phyloP scores from a whole-genome alignment of 768 basidiomycete genomes.

The Crassisporium funariophilum region DNA sequence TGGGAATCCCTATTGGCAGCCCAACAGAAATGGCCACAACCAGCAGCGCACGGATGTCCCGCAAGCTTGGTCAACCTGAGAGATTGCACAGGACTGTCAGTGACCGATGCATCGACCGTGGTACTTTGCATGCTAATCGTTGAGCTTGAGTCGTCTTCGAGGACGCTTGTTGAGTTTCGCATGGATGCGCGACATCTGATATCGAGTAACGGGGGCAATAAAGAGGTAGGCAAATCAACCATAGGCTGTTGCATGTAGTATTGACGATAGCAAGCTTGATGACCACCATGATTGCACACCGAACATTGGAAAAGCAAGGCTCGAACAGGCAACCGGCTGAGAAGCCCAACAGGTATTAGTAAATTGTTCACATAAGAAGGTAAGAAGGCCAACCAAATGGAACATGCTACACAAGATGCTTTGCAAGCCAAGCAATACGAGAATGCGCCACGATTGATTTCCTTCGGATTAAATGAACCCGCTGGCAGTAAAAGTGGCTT shows the following conservation, averaged over 20 bases:
- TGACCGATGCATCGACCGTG: slow-evolving; percentile 18
- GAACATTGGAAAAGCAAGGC: slow-evolving; percentile 73
- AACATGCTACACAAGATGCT: slow-evolving; percentile 48
- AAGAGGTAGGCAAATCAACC: slow-evolving; percentile 42
- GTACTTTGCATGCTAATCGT: slow-evolving; percentile 18
- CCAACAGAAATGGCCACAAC: slow-evolving; percentile 86
- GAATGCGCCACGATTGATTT: slow-evolving; percentile 42
- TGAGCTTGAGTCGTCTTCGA: slow-evolving; percentile 29
- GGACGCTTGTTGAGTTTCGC: slow-evolving; percentile 9
- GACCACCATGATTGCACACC: slow-evolving; percentile 79
- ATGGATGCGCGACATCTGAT: slow-evolving; percentile 17
- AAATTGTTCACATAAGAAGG: neutral
- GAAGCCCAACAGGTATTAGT: slow-evolving; percentile 3
- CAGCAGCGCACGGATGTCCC: slow-evolving; percentile 75
- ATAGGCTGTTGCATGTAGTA: slow-evolving; percentile 66
- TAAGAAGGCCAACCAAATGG: slow-evolving; percentile 64
- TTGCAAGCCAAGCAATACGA: slow-evolving; percentile 63
- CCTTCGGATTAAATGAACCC: slow-evolving; percentile 29
- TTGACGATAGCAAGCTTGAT: slow-evolving; percentile 72
- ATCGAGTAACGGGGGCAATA: slow-evolving; percentile 15
- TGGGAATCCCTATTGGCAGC: slow-evolving; percentile 37
- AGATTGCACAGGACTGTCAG: slow-evolving; percentile 15
- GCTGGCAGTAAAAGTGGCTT: slow-evolving; percentile 56
- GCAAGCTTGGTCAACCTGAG: slow-evolving; percentile 27
- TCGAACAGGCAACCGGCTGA: slow-evolving; percentile 76